Percentiles rank a stretch among this genome's conserved stretches.
phyloP scores from a whole-genome alignment of 352 stramenopile species.

The Globisporangium recalcitrans region DNA sequence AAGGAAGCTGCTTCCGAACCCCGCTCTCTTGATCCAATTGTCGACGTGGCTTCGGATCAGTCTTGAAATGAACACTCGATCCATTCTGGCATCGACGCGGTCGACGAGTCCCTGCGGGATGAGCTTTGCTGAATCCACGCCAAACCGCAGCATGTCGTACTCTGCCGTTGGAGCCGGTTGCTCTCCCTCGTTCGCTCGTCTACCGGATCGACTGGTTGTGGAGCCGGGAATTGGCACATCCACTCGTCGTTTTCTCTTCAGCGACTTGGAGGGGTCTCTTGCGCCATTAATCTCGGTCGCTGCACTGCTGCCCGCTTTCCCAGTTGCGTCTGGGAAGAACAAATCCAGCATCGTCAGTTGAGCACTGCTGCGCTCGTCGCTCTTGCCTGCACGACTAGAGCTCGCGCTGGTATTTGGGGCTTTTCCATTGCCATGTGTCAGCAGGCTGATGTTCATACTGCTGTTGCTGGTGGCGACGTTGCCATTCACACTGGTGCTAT shows the following conservation, averaged over 20 bases:
- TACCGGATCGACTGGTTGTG: background rate
- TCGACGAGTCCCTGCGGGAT: slow-evolving; percentile 82
- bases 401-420: background rate
- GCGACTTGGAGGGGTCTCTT: slow-evolving; percentile 19
- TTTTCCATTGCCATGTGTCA: slow-evolving; percentile 5
- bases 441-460: slow-evolving; percentile 3
- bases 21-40: slow-evolving; percentile 63
- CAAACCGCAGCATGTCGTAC: slow-evolving; percentile 58
- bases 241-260: slow-evolving; percentile 46
- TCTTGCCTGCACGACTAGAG: slow-evolving; percentile 16
- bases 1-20: slow-evolving; percentile 65
- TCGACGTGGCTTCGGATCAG: slow-evolving; percentile 61
- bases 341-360: slow-evolving; percentile 53
- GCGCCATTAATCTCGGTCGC: background rate
- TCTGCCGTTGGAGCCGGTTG: slow-evolving; percentile 11
- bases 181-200: slow-evolving; percentile 7
- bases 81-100: slow-evolving; percentile 66
- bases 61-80: slow-evolving; percentile 33
- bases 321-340: slow-evolving; percentile 38
- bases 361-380: slow-evolving; percentile 13
- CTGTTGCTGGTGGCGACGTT: background rate
- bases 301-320: background rate
- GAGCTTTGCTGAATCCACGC: slow-evolving; percentile 69
- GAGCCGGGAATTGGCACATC: background rate
- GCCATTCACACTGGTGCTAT: background rate